phyloP scores from a whole-genome alignment of 2,329 filamentous ascomycete genomes.

The Trichophyton verrucosum region DNA sequence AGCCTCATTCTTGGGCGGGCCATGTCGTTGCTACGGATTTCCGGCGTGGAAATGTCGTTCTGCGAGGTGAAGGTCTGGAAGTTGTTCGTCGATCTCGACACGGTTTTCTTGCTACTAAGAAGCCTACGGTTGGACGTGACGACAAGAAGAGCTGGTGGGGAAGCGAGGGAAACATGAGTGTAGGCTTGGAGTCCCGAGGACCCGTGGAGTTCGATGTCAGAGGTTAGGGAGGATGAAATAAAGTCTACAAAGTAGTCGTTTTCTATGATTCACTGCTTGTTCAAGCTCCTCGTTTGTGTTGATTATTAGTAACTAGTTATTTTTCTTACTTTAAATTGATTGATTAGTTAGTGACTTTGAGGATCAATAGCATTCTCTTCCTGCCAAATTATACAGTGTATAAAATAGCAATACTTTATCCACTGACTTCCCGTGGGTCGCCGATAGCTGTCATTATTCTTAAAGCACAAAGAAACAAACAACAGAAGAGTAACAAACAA shows the following conservation, averaged over 20 bases:
- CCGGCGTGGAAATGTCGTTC: conserved; percentile 12
- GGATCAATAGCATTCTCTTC: no score
- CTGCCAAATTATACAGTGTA: no score
- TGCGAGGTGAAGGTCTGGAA: conserved; percentile 18
- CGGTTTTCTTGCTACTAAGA: conserved; percentile 12
- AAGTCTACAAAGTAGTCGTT: not conserved
- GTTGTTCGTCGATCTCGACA: conserved; percentile 9
- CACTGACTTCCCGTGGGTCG: no score
- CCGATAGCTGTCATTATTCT: no score
- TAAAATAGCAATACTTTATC: no score
- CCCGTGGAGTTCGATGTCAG: not conserved
- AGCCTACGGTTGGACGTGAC: conserved; percentile 6
- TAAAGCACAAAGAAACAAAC: no score
- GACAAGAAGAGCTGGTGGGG: conserved; percentile 16
- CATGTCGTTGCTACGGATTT: conserved; percentile 15
- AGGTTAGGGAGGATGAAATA: not conserved
- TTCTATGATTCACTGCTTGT: not conserved
- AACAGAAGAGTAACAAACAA: no score
- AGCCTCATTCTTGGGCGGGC: conserved; percentile 23
- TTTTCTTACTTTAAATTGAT: no score
- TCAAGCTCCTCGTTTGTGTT: no score
- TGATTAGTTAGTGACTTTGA: no score
- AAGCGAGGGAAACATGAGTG: conserved; percentile 15
- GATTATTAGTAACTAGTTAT: no score
- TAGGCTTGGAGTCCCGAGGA: conserved; percentile 4